Evolutionary conservation across 2,329 filamentous ascomycete genomes (phyloP).

Genomic region (Fusarium mexicanum): DNA sequence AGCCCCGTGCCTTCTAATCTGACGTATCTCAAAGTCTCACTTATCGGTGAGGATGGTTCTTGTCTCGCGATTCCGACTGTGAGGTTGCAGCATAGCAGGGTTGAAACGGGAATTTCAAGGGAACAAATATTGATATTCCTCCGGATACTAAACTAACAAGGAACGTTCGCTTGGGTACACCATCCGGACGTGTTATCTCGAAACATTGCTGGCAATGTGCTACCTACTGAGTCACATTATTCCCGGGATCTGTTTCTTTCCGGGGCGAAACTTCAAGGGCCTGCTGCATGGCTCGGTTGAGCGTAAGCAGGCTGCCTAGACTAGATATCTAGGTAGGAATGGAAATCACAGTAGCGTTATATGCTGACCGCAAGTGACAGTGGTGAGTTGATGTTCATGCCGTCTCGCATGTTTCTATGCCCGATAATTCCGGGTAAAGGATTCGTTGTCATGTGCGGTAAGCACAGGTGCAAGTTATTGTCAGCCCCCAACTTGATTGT

Average conservation of each 20-base stretch:
- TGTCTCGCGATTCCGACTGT: background rate
- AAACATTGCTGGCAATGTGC: background rate
- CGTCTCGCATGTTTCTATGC: background rate
- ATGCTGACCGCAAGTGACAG: conserved; percentile 14
- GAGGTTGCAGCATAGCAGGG: conserved; percentile 18
- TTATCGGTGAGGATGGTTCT: background rate
- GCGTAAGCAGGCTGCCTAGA: conserved; percentile 20
- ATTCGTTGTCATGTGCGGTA: background rate
- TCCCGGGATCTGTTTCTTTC: conserved; percentile 1
- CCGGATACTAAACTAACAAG: background rate
- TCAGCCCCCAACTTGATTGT: conserved; percentile 3
- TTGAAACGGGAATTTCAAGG: conserved; percentile 7
- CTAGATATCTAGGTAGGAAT: background rate
- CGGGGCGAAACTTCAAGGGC: conserved; percentile 2
- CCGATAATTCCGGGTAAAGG: background rate
- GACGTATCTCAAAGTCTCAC: conserved; percentile 18
- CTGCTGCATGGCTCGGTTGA: background rate
- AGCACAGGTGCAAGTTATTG: conserved; percentile 5
- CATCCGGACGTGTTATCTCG: conserved; percentile 19
- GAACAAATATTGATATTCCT: background rate
- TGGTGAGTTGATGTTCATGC: background rate
- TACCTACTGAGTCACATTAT: conserved; percentile 16
- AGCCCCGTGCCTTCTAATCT: conserved; percentile 8
- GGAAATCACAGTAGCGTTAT: background rate
- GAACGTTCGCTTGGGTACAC: conserved; percentile 16